Conservation (phyloP, 768 basidiomycete genomes). For the Galerina marginata region DNA sequence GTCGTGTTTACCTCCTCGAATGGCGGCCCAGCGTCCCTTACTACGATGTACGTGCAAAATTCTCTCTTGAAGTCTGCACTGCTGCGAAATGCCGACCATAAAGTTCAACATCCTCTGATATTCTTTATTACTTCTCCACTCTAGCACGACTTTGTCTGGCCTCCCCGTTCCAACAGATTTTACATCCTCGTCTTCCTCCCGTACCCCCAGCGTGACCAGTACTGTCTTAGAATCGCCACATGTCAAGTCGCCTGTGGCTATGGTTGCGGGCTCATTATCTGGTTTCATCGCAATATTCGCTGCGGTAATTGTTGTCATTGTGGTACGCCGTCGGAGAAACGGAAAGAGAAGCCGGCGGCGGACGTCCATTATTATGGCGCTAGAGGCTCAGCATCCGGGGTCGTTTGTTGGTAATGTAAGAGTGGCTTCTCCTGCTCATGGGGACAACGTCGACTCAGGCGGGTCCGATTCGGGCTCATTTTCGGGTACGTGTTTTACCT, state of each 20-base stretch:
- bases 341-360: background rate
- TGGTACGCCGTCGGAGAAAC: conserved; percentile 10
- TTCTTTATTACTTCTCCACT: too few relatives aligned
- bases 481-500: too few relatives aligned
- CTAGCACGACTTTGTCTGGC: too few relatives aligned
- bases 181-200: too few relatives aligned
- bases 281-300: conserved; percentile 20
- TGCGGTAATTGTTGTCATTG: conserved; percentile 9
- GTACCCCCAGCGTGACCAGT: too few relatives aligned
- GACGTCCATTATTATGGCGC: background rate
- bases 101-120: too few relatives aligned
- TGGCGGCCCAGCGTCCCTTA: background rate
- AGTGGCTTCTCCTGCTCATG: too few relatives aligned
- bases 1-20: background rate
- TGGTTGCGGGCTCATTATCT: conserved; percentile 18
- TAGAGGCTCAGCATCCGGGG: conserved; percentile 7
- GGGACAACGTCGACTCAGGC: too few relatives aligned
- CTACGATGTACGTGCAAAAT: background rate
- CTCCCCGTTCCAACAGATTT: too few relatives aligned
- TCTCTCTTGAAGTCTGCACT: too few relatives aligned
- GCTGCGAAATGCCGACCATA: too few relatives aligned
- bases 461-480: too few relatives aligned
- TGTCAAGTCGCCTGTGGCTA: conserved; percentile 13
- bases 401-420: background rate
- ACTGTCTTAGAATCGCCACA: background rate